Base-by-base conservation (phyloP, 2,329 filamentous ascomycete species). In the Fusarium sp. region DNA sequence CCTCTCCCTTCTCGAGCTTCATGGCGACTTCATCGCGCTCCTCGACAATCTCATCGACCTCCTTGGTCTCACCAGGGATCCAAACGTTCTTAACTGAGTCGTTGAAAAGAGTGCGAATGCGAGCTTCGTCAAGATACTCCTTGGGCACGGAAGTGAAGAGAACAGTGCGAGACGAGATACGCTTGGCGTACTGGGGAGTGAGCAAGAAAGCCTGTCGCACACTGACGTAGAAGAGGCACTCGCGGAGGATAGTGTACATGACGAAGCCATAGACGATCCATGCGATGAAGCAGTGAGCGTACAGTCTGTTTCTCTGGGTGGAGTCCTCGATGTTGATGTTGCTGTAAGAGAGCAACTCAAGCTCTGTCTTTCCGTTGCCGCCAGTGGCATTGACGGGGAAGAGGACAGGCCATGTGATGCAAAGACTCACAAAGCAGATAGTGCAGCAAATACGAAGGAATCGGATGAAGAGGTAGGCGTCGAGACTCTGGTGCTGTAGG, bases 211-310 rank as follows among this genome's bases (percentile, higher is more conserved):
- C 95, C 81, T 98, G 96, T 70, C 95, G 92, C 55, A 98, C 82
- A 75, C 97, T 97, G 83, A 98, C 93, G 80, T 94, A 97, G 86
- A 91, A 98, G 74, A 99, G 91, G 77, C 91, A 91, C 80, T 99
- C 96, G 67, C 96, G 90, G 30, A 93, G 93, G 57, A 99, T 89
- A 75, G 94, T 93, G 80, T 94, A 95, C 80, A 98, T 90, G 64
- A 99, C 86, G 78, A 98, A 98, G 60, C 88, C 83, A 74, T 97
- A 94, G 77, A 94, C 97, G 55, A 93, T 81, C 87, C 92, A 97
- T 1, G 91, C 92, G 32, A 96, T 84, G 46, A 92, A 85, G n/a
- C 88, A 87, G 78, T 97, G 94, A 0, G 93, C 95, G 76, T 92
- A 98, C 77, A 92, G 91, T 68, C 88, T 88, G 72, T 87, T 87